phyloP scores from a whole-genome alignment of 83 land plant species.

The Larix sibirica region DNA sequence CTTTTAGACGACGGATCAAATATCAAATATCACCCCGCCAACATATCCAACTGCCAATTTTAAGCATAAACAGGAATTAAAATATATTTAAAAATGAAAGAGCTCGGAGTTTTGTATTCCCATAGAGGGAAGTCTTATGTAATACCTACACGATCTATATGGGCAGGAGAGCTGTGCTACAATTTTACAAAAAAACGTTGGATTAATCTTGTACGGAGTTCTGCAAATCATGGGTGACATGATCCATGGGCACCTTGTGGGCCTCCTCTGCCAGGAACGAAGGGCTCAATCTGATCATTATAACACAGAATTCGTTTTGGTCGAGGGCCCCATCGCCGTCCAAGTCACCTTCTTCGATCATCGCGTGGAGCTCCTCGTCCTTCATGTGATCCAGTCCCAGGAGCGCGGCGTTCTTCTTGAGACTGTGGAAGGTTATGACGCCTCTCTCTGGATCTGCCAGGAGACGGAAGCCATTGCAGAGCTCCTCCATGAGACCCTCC shows the following conservation, averaged over 20 bases:
- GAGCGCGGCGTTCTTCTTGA: conserved; percentile 7
- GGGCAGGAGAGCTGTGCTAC: too few species aligned
- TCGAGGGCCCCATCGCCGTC: conserved; percentile 40
- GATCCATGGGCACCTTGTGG: not conserved
- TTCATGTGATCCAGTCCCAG: conserved; percentile 20
- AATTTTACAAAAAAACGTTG: too few species aligned
- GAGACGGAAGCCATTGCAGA: conserved; percentile 37
- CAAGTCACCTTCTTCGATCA: conserved; percentile 35
- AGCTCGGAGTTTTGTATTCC: too few species aligned
- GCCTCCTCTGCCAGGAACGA: conserved; percentile 24
- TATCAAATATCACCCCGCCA: too few species aligned
- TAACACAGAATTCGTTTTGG: conserved; percentile 34
- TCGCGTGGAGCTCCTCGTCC: conserved; percentile 31
- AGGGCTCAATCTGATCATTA: conserved; percentile 38
- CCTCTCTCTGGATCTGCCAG: conserved; percentile 27
- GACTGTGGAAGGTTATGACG: conserved; percentile 38
- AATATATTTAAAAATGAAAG: too few species aligned
- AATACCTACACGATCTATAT: too few species aligned
- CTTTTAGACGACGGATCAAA: too few species aligned
- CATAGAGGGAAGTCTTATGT: too few species aligned
- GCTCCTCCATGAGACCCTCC: conserved; percentile 42
- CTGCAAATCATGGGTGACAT: too few species aligned
- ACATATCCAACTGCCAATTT: too few species aligned
- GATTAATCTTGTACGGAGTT: too few species aligned
- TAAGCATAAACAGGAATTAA: too few species aligned